phyloP scores from a whole-genome alignment of 1,284 basidiomycete species.

The Lentinus polychrous region DNA sequence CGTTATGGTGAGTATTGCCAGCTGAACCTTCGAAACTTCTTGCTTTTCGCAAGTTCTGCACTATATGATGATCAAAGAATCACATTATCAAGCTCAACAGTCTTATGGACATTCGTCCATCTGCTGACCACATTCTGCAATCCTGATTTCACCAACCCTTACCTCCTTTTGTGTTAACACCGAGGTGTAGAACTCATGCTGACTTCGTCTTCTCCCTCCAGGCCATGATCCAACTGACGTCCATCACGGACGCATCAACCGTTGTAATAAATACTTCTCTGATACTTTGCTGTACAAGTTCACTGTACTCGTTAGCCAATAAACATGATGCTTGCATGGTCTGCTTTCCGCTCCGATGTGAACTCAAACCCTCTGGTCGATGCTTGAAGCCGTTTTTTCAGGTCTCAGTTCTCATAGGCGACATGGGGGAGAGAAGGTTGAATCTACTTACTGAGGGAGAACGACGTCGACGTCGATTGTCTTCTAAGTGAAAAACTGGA shows the following conservation, averaged over 20 bases:
- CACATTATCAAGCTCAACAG: conserved; percentile 28
- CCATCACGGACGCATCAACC: background rate
- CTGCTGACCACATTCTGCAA: conserved; percentile 26
- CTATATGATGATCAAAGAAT: conserved; percentile 19
- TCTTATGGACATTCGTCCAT: conserved; percentile 22
- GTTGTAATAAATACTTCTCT: too few relatives aligned
- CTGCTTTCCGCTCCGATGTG: too few relatives aligned
- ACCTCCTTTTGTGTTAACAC: background rate
- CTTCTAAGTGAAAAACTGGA: too few relatives aligned
- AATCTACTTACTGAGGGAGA: too few relatives aligned
- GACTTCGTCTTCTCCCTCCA: background rate
- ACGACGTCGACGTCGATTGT: too few relatives aligned
- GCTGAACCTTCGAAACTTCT: background rate
- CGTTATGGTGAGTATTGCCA: background rate
- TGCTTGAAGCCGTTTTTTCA: too few relatives aligned
- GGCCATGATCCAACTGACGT: background rate
- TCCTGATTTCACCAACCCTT: conserved; percentile 17
- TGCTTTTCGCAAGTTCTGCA: background rate
- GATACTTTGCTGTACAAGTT: background rate
- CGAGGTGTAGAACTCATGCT: background rate
- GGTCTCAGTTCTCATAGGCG: too few relatives aligned
- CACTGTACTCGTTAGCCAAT: background rate
- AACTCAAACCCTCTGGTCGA: too few relatives aligned
- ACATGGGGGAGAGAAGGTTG: too few relatives aligned
- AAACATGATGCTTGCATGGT: too few relatives aligned